Base-by-base conservation (phyloP, 2,329 filamentous ascomycete genomes). In the Xylaria sp. region DNA sequence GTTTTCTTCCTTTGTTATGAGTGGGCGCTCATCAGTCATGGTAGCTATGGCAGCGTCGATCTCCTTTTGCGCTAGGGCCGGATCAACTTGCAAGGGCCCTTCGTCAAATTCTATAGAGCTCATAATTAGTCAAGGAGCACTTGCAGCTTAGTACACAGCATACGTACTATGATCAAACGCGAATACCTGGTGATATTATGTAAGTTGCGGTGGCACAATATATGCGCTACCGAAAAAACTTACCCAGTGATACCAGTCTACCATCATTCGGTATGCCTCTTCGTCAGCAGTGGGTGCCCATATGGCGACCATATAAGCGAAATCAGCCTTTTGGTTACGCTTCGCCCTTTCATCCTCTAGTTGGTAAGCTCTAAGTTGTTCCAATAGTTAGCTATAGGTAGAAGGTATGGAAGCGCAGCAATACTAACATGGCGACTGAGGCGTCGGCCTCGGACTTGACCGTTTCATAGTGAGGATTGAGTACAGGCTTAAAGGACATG, bases 171-270 rank as follows among this genome's bases (percentile, higher is more conserved):
- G 67, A 17, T 72, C 71, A 60, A 69, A 72, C 1, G 62, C 59
- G 54, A 72, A 73, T 1, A 70, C 59, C 64, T 67, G 1, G 0
- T 19, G 1, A 34, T 3, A 2, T 19, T 3, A 4, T 21, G 32
- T 67, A 54, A 67, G 59, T 7, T 19, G 1, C 8, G 1, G 2
- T 27, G 1, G 14, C 30, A 19, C 14, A 12, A 14, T 39, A 39
- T 17, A 17, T n/a, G 39, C 1, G 39, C 14, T 45, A 17, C 11
- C 11, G 39, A 2, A 7, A 42, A 2, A 45, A 45, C 64, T 39
- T 21, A 67, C 69, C 73, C 77, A 78, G 59, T 76, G 75, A 21
- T 74, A 69, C 76, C 75, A 78, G 32, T 77, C 76, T 50, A 71
- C 71, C 48, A 77, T 67, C 30, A 72, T 75, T 34, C 71, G 69